Conservation (phyloP, 2,329 filamentous ascomycete genomes). For the Nothophaeocryptopus gaeumannii region DNA sequence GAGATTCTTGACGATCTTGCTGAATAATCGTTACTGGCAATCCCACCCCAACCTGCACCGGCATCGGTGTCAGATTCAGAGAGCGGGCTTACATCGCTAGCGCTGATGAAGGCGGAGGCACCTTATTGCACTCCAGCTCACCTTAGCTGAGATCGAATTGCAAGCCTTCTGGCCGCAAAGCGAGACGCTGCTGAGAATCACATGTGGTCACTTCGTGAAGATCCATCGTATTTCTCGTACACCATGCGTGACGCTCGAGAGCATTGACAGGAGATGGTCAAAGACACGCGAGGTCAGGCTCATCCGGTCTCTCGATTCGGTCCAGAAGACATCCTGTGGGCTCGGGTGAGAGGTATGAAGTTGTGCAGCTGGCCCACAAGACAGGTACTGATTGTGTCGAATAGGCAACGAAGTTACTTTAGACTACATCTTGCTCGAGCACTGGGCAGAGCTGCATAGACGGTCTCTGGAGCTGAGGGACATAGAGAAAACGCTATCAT, state of each 20-base stretch:
- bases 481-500: too few relatives aligned
- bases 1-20: constrained; percentile 12
- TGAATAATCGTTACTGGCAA: background rate
- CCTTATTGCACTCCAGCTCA: constrained; percentile 5
- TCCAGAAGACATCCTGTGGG: constrained; percentile 9
- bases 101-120: constrained; percentile 5
- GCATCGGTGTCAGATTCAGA: constrained; percentile 1
- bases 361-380: too few relatives aligned
- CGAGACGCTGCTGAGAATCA: constrained; percentile 9
- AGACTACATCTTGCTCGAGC: too few relatives aligned
- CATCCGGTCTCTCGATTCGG: constrained; percentile 4
- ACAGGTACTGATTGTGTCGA: too few relatives aligned
- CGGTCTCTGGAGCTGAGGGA: too few relatives aligned
- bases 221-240: constrained; percentile 12
- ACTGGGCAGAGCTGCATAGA: too few relatives aligned
- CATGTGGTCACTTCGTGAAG: constrained; percentile 14
- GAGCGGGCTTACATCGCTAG: constrained; percentile 1
- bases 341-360: too few relatives aligned
- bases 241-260: constrained; percentile 4
- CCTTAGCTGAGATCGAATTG: constrained; percentile 8
- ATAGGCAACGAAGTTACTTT: too few relatives aligned
- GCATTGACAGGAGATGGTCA: constrained; percentile 8
- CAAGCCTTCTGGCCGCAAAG: constrained; percentile 8
- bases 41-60: background rate
- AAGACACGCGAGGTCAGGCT: background rate